Base-by-base conservation (phyloP, 805 yeast genomes). In the Ogataea nakhonphanomensis region DNA sequence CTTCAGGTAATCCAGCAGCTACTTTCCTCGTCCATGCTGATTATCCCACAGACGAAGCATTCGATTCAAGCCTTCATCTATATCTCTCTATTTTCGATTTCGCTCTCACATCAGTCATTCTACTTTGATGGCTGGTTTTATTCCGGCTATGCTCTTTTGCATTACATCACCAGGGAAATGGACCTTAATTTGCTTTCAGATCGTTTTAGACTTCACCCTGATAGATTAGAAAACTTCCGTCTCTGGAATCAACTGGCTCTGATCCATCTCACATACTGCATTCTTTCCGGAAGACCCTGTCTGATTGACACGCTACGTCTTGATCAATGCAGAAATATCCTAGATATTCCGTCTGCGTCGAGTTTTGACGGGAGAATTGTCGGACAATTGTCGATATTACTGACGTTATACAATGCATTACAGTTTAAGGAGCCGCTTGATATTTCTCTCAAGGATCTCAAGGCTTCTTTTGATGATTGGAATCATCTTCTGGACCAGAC, bases 341-440 rank as follows among this genome's bases (percentile, higher is more conserved):
- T 84, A 25, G 76, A 79, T 20, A 61, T 79, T 15, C 69, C 80
- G 1, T 68, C 76, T 21, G 77, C 88, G 2, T 79, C 84, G 7
- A 79, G 81, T 50, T 82, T 82, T 57, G 91, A 84, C 57, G 87
- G 86, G 7, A 59, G 86, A 41, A 78, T 83, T 78, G 83, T 84
- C 7, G 81, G 86, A 32, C 88, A 82, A 54, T 72, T 84, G 30
- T 71, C 79, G 4, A 66, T 82, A 11, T 70, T 79, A 32, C 59
- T 76, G 26, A 67, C 78, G n/a, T 61, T 80, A 1, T 81, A 81
- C 61, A 78, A 76, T 46, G 80, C 71, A 55, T 65, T 79, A 23
- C 83, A 79, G 48, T 54, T 53, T 27, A 50, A 56, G 17, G 62
- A 58, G 35, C 34, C 49, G 7, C 30, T 58, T n/a, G 50, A 41